A percentile compares a stretch with the other conserved stretches of the same genome.
phyloP scores from a whole-genome alignment of 331 rosid genomes.

The Quercus tomentella region DNA sequence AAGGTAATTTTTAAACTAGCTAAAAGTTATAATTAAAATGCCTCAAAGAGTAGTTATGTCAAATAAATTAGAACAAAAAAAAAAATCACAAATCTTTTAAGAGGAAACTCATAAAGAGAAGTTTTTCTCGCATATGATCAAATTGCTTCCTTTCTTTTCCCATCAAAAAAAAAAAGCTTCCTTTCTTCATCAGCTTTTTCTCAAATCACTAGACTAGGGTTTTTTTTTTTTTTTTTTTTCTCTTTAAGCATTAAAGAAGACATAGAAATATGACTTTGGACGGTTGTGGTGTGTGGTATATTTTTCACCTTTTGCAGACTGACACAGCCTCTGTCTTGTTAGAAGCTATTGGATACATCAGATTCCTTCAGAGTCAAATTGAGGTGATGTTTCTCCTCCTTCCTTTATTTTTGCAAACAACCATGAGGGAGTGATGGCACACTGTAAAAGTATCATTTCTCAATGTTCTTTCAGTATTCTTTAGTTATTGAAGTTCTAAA shows the following conservation, averaged over 20 bases:
- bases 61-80: neutral
- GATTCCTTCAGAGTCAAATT: conserved; percentile 99
- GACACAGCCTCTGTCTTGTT: conserved; percentile 99
- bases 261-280: conserved; percentile 37
- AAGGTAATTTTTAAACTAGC: conserved; percentile 51
- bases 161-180: neutral
- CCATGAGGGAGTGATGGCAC: conserved; percentile 31
- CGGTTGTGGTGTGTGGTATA: conserved; percentile 30
- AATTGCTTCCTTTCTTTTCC: neutral
- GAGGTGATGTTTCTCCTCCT: conserved; percentile 67
- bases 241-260: conserved; percentile 32
- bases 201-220: conserved; percentile 1
- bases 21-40: neutral
- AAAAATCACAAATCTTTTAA: neutral
- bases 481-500: conserved; percentile 36
- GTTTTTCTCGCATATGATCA: conserved; percentile 4
- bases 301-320: conserved; percentile 78
- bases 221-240: neutral
- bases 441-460: conserved; percentile 36
- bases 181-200: neutral
- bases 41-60: neutral
- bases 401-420: conserved; percentile 43
- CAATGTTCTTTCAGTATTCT: conserved; percentile 21
- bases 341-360: conserved; percentile 97
- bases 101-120: conserved; percentile 10